phyloP scores from a whole-genome alignment of 805 yeast species.

The Scheffersomyces spartinae region DNA sequence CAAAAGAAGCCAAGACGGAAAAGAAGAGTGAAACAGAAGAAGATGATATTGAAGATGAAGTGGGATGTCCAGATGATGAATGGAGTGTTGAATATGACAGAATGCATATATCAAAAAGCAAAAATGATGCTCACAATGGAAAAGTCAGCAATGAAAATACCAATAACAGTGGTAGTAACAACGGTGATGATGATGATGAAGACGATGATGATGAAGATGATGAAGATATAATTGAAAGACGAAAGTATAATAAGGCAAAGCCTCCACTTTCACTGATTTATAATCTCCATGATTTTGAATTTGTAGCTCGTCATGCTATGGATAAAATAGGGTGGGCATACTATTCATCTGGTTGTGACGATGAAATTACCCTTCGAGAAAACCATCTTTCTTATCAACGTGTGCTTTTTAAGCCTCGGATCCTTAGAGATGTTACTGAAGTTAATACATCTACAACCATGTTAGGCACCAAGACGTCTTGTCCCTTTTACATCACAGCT shows the following conservation, averaged over 20 bases:
- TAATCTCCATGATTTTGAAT: constrained; percentile 80
- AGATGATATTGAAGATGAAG: too few species aligned
- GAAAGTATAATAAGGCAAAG: constrained; percentile 24
- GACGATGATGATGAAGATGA: constrained; percentile 25
- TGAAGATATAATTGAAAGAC: constrained; percentile 23
- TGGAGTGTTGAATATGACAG: too few species aligned
- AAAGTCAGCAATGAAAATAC: too few species aligned
- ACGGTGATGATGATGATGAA: constrained; percentile 12
- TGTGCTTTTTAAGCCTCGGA: constrained; percentile 75
- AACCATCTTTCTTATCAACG: constrained; percentile 86
- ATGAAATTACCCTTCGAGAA: constrained; percentile 81
- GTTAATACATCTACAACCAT: constrained; percentile 63
- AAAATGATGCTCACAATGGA: too few species aligned
- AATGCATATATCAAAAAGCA: too few species aligned
- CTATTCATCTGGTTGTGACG: constrained; percentile 86
- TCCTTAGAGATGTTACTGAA: constrained; percentile 69
- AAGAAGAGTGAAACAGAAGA: too few species aligned
- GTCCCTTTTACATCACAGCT: constrained; percentile 84
- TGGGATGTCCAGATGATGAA: too few species aligned
- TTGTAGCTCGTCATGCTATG: constrained; percentile 70
- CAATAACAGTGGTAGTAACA: too few species aligned
- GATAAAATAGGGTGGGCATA: constrained; percentile 84
- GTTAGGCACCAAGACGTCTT: constrained; percentile 57
- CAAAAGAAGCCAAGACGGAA: too few species aligned
- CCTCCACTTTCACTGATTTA: constrained; percentile 65